Evolutionary conservation across 805 yeast genomes (phyloP).

Genomic region (Candida odintsovae): DNA sequence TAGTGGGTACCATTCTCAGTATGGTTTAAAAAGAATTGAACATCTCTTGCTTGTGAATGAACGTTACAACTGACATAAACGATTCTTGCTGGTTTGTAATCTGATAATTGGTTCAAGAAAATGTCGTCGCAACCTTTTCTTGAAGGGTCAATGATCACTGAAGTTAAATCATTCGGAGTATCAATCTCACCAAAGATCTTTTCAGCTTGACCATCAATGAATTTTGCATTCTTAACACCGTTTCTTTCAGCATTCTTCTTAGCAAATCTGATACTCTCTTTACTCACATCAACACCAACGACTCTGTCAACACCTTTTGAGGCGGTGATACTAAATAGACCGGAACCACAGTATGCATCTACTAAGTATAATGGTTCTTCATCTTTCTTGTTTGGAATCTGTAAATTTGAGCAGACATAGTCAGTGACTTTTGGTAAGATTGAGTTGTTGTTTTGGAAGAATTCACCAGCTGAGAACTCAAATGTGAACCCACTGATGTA

Average conservation of each 20-base stretch:
- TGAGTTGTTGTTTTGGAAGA: conserved; percentile 93
- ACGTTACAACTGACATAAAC: conserved; percentile 98
- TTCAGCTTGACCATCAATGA: conserved; percentile 91
- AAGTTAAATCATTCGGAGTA: conserved; percentile 69
- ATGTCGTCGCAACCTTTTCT: conserved; percentile 93
- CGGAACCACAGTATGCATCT: conserved; percentile 96
- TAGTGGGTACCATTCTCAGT: conserved; percentile 60
- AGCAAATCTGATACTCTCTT: conserved; percentile 88
- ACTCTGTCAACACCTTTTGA: conserved; percentile 76
- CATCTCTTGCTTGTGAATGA: conserved; percentile 93
- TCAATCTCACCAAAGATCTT: conserved; percentile 74
- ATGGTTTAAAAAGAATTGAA: conserved; percentile 71
- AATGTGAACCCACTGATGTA: conserved; percentile 69
- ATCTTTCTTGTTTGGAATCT: conserved; percentile 31
- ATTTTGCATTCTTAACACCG: conserved; percentile 69
- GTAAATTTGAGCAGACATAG: conserved; percentile 71
- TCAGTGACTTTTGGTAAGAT: conserved; percentile 78
- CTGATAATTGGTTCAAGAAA: conserved; percentile 80
- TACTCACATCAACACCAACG: conserved; percentile 90
- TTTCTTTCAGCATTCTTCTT: conserved; percentile 72
- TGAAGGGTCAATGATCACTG: conserved; percentile 94
- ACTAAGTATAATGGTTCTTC: conserved; percentile 61
- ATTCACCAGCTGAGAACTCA: conserved; percentile 90
- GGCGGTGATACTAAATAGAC: conserved; percentile 84
- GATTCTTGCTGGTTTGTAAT: conserved; percentile 75